phyloP scores from a whole-genome alignment of 2,329 filamentous ascomycete genomes.

The Microsporum canis region DNA sequence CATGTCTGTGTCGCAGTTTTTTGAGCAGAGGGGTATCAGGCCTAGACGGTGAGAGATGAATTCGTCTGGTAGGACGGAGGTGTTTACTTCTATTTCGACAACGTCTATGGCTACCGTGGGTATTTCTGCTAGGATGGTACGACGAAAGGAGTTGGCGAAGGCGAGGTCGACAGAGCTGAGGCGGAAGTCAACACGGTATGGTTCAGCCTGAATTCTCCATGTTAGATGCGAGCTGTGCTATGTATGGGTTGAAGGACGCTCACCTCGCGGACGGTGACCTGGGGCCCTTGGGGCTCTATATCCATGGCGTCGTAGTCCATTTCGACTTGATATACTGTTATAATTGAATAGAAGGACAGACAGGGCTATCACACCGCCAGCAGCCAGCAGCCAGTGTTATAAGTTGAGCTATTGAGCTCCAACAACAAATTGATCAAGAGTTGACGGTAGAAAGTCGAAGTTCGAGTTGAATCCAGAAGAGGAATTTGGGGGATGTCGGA shows the following conservation, averaged over 20 bases:
- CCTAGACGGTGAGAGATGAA: conserved; percentile 84
- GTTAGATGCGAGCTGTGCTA: not conserved
- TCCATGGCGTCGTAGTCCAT: conserved; percentile 38
- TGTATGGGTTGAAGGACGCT: not conserved
- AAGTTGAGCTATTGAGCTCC: too few relatives aligned
- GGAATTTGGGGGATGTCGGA: too few relatives aligned
- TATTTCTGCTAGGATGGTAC: conserved; percentile 88
- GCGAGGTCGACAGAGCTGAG: conserved; percentile 81
- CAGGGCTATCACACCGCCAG: too few relatives aligned
- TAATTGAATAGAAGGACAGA: too few relatives aligned
- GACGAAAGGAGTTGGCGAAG: conserved; percentile 92
- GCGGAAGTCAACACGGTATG: conserved; percentile 77
- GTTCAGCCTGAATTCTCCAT: conserved; percentile 51
- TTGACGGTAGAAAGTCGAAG: too few relatives aligned
- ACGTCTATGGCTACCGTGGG: conserved; percentile 89
- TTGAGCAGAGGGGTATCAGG: conserved; percentile 85
- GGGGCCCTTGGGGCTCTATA: conserved; percentile 37
- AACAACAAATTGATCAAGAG: too few relatives aligned
- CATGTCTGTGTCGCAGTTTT: conserved; percentile 66
- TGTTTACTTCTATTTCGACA: conserved; percentile 91
- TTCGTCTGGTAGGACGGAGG: conserved; percentile 94
- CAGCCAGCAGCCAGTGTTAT: too few relatives aligned
- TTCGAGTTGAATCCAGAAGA: too few relatives aligned
- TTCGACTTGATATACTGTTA: conserved; percentile 6
- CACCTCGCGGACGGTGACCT: conserved; percentile 40